These are phyloP conservation scores for Coemansia sp. DNA, from an alignment of 192 early-diverging fungal genomes.

Conservation along the genomic window DNA sequence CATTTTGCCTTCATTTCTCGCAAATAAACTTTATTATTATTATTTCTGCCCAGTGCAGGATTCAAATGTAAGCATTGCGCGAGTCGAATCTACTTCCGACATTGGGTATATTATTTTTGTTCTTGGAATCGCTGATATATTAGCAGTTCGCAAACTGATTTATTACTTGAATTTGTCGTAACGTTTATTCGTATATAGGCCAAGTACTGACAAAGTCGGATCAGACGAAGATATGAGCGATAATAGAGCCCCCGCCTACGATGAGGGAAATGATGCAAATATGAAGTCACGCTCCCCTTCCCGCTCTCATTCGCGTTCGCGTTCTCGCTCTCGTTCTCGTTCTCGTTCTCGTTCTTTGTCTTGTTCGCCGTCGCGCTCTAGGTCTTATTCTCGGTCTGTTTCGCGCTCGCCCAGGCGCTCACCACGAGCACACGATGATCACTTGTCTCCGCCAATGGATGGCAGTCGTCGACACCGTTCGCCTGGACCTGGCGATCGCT, in stretches of 20 bases:
- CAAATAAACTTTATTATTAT: not conserved
- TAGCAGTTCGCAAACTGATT: not conserved
- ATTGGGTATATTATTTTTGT: not conserved
- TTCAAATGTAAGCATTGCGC: constrained; percentile 12
- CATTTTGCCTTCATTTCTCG: not conserved
- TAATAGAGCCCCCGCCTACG: constrained; percentile 11
- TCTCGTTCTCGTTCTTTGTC: constrained; percentile 13
- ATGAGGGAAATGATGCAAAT: constrained; percentile 6
- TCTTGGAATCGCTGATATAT: not conserved
- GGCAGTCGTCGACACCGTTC: not conserved
- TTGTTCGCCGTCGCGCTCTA: constrained; percentile 18
- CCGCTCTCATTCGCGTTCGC: constrained; percentile 12
- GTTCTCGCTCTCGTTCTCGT: constrained; percentile 9
- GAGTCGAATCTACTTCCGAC: not conserved
- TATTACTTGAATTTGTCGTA: not conserved
- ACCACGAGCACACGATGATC: constrained; percentile 14
- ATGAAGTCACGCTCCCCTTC: constrained; percentile 20
- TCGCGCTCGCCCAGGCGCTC: constrained; percentile 31
- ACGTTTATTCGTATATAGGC: constrained; percentile 11
- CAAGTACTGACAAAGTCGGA: constrained; percentile 5
- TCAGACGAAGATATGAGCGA: constrained; percentile 13
- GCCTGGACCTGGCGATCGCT: not conserved
- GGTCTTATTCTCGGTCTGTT: constrained; percentile 3
- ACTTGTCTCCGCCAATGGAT: constrained; percentile 35
- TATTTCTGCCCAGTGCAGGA: not conserved